Evolutionary conservation across 2,329 filamentous ascomycete species (phyloP).

Genomic region (Macrophomina pseudophaseolina): DNA sequence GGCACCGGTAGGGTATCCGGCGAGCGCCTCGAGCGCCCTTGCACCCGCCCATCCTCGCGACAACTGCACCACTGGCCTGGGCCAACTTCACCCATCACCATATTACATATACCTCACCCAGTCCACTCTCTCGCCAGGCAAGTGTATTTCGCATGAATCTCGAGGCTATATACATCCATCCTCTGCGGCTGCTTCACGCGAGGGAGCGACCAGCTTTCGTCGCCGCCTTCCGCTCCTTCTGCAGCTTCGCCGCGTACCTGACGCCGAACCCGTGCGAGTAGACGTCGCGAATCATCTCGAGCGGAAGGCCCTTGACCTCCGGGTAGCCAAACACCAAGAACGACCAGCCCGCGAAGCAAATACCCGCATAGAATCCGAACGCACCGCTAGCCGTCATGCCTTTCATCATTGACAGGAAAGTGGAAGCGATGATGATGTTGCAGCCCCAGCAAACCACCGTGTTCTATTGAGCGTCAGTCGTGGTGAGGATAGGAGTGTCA

Average conservation of each 20-base stretch:
- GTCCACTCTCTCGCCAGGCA: too few species aligned
- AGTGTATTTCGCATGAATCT: too few species aligned
- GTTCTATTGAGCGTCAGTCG: conserved; percentile 18
- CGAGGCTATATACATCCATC: too few species aligned
- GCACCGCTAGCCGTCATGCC: conserved; percentile 45
- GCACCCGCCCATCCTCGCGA: too few species aligned
- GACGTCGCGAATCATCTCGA: conserved; percentile 43
- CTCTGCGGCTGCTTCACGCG: neutral
- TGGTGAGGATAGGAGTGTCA: too few species aligned
- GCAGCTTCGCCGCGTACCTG: conserved; percentile 34
- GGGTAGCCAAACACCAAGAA: conserved; percentile 47
- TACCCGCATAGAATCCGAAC: conserved; percentile 49
- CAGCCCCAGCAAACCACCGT: conserved; percentile 38
- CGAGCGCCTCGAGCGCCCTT: too few species aligned
- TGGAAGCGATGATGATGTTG: conserved; percentile 39
- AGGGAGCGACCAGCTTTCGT: neutral
- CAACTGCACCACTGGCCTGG: too few species aligned
- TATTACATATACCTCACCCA: too few species aligned
- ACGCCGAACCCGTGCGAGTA: conserved; percentile 45
- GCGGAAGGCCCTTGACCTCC: conserved; percentile 46
- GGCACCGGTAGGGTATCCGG: too few species aligned
- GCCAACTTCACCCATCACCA: too few species aligned
- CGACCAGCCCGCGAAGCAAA: conserved; percentile 47
- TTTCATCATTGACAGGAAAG: conserved; percentile 46
- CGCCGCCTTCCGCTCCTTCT: conserved; percentile 13